Evolutionary conservation across 305 asterid species (phyloP), one percentile per base, ranked within the genome.

Genomic region (Fraxinus ornus): DNA sequence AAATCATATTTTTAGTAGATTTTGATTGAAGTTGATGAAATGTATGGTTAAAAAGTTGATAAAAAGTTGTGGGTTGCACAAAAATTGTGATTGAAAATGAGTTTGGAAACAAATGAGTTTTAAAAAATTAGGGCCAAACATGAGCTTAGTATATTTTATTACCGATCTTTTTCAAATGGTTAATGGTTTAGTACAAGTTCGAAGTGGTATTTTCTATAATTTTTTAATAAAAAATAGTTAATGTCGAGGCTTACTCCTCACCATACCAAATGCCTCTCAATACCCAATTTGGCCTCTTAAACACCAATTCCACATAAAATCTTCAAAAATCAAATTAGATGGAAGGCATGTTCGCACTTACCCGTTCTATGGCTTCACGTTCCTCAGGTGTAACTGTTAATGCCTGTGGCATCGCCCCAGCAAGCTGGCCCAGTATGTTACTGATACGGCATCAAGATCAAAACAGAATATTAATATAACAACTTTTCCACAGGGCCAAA

Each of bases 331-430:
- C 19, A 57, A 80, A 79, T 37, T 28, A 60, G 78, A 75, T 72
- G 26, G 32, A 39, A 37, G 41, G 73, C 30, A 37, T 33, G 72
- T 26, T 74, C 10, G 39, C 60, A 77, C 93, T 87, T 85, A 93
- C 98, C 85, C 97, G 88, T 75, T 86, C 94, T 28, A 95, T 91
- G 70, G 98, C 93, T 79, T 93, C 98, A 68, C 90, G 91, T 77
- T 95, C 98, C 85, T 91, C 97, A 0, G 94, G 94, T 35, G 98
- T 92, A 77, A 95, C 94, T 57, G 85, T 64, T 76, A 93, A 30
- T 64, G 97, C 82, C 86, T 92, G 95, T 7, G 95, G 97, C 91
- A 88, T 87, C 36, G 89, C 93, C 22, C 86, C 94, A 15, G 90
- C 96, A 82, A 93, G 93, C 86, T 90, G 94, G 79, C 88, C 90